These are phyloP conservation scores for Nicotiana benthamiana DNA, from an alignment of 257 asterid species.

Conservation along the genomic window DNA sequence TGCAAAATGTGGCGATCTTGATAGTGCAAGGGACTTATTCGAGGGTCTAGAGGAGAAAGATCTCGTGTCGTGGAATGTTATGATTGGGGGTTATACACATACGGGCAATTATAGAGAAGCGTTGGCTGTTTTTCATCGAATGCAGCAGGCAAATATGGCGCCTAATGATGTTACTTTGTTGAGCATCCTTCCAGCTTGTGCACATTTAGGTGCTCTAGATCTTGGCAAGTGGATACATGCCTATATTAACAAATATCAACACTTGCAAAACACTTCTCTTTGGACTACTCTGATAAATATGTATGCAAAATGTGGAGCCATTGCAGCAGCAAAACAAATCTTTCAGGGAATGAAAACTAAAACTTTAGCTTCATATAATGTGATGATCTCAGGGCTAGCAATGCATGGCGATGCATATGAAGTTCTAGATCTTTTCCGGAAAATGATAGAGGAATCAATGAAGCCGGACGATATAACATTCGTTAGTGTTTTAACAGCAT, in stretches of 20 bases:
- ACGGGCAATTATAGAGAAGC: conserved; percentile 14
- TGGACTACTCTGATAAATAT: conserved; percentile 20
- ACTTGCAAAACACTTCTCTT: conserved; percentile 8
- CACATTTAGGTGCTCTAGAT: conserved; percentile 25
- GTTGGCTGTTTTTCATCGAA: conserved; percentile 17
- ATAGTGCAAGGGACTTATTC: conserved; percentile 7
- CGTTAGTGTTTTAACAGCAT: conserved; percentile 22
- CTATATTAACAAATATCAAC: conserved; percentile 15
- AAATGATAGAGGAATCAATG: conserved; percentile 7
- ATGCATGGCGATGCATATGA: conserved; percentile 21
- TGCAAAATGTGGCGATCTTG: conserved; percentile 23
- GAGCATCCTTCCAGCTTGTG: conserved; percentile 21
- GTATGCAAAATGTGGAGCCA: conserved; percentile 24
- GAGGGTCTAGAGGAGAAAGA: conserved; percentile 13
- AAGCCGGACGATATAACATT: conserved; percentile 24
- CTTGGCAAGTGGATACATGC: conserved; percentile 29
- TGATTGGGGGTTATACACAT: conserved; percentile 27
- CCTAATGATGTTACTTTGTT: conserved; percentile 27
- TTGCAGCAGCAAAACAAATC: conserved; percentile 22
- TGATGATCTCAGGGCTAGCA: conserved; percentile 25
- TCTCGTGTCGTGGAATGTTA: conserved; percentile 26
- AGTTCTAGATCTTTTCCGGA: conserved; percentile 17
- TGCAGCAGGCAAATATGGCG: conserved; percentile 17
- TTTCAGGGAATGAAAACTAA: conserved; percentile 13
- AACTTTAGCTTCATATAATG: conserved; percentile 25